Percentiles rank a stretch among this genome's conserved stretches.
These are phyloP conservation scores for Torulaspora maleeae DNA, from an alignment of 805 yeast species.

Conservation along the genomic window DNA sequence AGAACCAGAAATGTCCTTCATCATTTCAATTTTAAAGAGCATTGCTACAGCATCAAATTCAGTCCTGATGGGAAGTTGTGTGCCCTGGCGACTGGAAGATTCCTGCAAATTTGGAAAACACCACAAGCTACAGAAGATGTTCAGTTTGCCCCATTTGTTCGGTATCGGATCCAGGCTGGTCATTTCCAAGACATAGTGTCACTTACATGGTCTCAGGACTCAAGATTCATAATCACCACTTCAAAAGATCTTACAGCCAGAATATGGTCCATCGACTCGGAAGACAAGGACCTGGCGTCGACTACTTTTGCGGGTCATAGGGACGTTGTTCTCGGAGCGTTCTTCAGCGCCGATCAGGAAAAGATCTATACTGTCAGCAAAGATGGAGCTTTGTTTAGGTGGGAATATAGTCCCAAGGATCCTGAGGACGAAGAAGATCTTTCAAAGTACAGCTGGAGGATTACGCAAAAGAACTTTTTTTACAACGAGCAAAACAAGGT, in stretches of 20 bases:
- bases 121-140: slow-evolving; percentile 77
- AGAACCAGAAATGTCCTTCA: slow-evolving; percentile 79
- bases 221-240: slow-evolving; percentile 79
- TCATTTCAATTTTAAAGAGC: slow-evolving; percentile 87
- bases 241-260: slow-evolving; percentile 88
- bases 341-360: slow-evolving; percentile 84
- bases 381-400: slow-evolving; percentile 89
- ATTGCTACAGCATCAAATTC: slow-evolving; percentile 69
- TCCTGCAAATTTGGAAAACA: slow-evolving; percentile 89
- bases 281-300: slow-evolving; percentile 64
- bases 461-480: slow-evolving; percentile 69
- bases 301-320: slow-evolving; percentile 89
- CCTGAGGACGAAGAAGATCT: slow-evolving; percentile 41
- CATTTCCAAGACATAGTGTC: slow-evolving; percentile 79
- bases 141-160: slow-evolving; percentile 93
- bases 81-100: slow-evolving; percentile 79
- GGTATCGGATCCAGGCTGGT: slow-evolving; percentile 86
- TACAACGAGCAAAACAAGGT: slow-evolving; percentile 61
- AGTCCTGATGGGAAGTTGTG: slow-evolving; percentile 85
- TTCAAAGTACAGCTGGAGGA: slow-evolving; percentile 67
- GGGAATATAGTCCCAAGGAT: slow-evolving; percentile 74
- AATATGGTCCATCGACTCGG: slow-evolving; percentile 68
- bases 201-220: slow-evolving; percentile 84
- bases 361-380: slow-evolving; percentile 84
- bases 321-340: slow-evolving; percentile 82